These are phyloP conservation scores for Acorus calamus DNA, from an alignment of 106 monocot species.

Conservation along the genomic window DNA sequence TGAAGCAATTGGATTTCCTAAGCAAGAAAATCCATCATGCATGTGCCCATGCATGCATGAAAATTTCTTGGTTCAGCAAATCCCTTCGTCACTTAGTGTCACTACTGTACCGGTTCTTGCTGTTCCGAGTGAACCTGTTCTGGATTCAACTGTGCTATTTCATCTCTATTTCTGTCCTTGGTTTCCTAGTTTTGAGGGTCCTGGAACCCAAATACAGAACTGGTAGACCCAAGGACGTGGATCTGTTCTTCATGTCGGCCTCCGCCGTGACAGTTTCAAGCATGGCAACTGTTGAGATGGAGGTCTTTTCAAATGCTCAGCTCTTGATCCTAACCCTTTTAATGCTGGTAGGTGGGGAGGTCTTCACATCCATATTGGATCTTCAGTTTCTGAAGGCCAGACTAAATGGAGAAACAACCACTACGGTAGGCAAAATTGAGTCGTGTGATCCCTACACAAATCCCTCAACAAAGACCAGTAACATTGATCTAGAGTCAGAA, in stretches of 20 bases:
- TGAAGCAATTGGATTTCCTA: too few species aligned
- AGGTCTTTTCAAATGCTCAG: conserved; percentile 1
- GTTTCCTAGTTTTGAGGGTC: conserved; percentile 7
- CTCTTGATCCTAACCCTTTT: conserved; percentile 7
- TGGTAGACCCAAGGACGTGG: background rate
- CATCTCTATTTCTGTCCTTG: conserved; percentile 8
- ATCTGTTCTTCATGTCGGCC: conserved; percentile 7
- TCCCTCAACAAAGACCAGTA: too few species aligned
- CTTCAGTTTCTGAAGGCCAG: conserved; percentile 18
- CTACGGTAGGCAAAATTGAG: too few species aligned
- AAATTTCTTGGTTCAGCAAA: too few species aligned
- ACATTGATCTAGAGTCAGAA: too few species aligned
- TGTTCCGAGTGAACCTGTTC: too few species aligned
- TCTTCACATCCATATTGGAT: conserved; percentile 45
- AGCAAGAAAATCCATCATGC: too few species aligned
- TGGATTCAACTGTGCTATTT: too few species aligned
- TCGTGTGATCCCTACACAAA: too few species aligned
- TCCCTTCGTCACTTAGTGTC: too few species aligned
- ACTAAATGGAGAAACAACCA: background rate
- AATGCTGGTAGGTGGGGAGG: conserved; percentile 13
- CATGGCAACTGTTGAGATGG: conserved; percentile 14
- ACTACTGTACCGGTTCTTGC: too few species aligned
- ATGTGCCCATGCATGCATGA: too few species aligned
- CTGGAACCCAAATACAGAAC: background rate
- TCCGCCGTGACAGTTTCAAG: conserved; percentile 8